A percentile compares a stretch with the other conserved stretches of the same genome.
These are phyloP conservation scores for Penicillium daleae DNA, from an alignment of 495 filamentous ascomycete genomes.

Conservation along the genomic window DNA sequence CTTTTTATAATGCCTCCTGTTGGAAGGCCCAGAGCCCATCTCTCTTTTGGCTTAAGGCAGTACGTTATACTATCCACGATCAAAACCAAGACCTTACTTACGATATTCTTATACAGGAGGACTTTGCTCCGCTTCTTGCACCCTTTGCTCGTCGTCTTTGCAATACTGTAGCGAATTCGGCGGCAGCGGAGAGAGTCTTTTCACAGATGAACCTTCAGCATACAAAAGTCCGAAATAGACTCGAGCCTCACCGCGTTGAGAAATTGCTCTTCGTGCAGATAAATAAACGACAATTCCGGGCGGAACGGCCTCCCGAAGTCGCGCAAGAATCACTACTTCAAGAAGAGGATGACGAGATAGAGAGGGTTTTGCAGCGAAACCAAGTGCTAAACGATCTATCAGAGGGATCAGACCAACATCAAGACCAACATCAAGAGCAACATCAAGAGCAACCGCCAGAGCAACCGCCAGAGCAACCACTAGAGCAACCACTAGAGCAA, in stretches of 20 bases:
- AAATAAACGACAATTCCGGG: background rate
- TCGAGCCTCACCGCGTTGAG: slow-evolving; percentile 4
- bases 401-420: slow-evolving; percentile 4
- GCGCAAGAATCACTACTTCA: slow-evolving; percentile 3
- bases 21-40: slow-evolving; percentile 5
- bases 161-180: slow-evolving; percentile 7
- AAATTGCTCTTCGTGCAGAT: slow-evolving; percentile 5
- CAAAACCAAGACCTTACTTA: background rate
- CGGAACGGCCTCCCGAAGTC: background rate
- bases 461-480: background rate
- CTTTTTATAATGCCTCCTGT: slow-evolving; percentile 9
- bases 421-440: background rate
- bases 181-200: slow-evolving; percentile 8
- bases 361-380: slow-evolving; percentile 6
- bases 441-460: background rate
- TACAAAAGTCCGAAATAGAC: slow-evolving; percentile 9
- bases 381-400: slow-evolving; percentile 1
- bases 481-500: background rate
- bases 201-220: slow-evolving; percentile 11
- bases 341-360: slow-evolving; percentile 7
- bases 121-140: slow-evolving; percentile 8
- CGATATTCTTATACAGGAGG: slow-evolving; percentile 1
- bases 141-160: slow-evolving; percentile 11
- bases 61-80: background rate
- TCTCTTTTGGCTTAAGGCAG: slow-evolving; percentile 9